These are phyloP conservation scores for Cytospora leucostoma DNA, from an alignment of 2,329 filamentous ascomycete species.

Conservation along the genomic window DNA sequence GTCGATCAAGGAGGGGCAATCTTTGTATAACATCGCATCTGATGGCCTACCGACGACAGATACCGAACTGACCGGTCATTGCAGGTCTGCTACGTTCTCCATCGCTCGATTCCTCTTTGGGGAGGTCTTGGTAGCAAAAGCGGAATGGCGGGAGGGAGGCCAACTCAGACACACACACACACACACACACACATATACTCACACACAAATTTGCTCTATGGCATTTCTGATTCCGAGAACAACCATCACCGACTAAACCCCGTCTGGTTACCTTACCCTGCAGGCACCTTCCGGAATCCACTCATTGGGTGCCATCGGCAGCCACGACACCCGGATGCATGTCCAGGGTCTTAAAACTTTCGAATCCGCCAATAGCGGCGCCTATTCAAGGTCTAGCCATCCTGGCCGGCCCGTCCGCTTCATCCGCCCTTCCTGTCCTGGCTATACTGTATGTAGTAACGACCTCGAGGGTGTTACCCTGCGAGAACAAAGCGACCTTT, in stretches of 20 bases:
- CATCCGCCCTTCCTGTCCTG: not conserved
- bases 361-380: not conserved
- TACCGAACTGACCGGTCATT: not conserved
- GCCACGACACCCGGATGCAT: conserved; percentile 1
- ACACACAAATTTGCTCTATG: not conserved
- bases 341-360: not conserved
- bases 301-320: conserved; percentile 9
- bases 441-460: too few species aligned
- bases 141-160: not conserved
- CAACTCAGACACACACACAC: not conserved
- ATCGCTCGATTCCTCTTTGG: not conserved
- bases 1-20: not conserved
- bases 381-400: not conserved
- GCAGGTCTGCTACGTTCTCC: not conserved
- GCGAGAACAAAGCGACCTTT: not conserved
- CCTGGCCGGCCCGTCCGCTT: not conserved
- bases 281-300: conserved; percentile 12
- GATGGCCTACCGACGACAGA: not conserved
- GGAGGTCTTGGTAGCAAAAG: not conserved
- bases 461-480: not conserved
- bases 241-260: not conserved
- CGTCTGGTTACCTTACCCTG: not conserved
- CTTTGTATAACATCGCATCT: not conserved
- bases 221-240: not conserved
- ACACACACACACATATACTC: not conserved